Evolutionary conservation across 768 basidiomycete species (phyloP).

Genomic region (Tephrocybe sp.): DNA sequence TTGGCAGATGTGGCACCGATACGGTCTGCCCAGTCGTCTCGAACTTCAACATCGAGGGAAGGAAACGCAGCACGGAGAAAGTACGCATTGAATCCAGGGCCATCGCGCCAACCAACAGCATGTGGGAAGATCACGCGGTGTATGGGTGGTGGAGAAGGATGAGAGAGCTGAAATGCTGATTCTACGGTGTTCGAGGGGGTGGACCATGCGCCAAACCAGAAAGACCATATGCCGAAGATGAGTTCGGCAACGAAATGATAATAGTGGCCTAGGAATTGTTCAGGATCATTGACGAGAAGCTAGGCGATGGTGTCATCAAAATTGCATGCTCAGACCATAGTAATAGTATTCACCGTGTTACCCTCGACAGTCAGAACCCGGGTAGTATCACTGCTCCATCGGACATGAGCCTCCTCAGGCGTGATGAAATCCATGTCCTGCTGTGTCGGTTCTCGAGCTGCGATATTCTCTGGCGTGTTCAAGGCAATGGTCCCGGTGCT

Average conservation of each 20-base stretch:
- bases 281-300: constrained; percentile 67
- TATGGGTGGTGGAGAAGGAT: constrained; percentile 47
- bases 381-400: constrained; percentile 56
- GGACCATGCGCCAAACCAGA: constrained; percentile 61
- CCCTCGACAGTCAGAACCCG: constrained; percentile 70
- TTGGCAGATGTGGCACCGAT: constrained; percentile 28
- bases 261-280: constrained; percentile 81
- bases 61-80: constrained; percentile 78
- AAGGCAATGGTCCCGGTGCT: constrained; percentile 62
- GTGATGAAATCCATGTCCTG: constrained; percentile 63
- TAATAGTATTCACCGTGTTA: constrained; percentile 64
- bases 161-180: constrained; percentile 10
- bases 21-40: constrained; percentile 74
- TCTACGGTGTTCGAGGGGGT: constrained; percentile 18
- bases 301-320: too few species aligned
- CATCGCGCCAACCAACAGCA: constrained; percentile 70
- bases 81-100: constrained; percentile 74
- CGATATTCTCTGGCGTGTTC: constrained; percentile 64
- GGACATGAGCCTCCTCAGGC: constrained; percentile 53
- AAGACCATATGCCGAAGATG: constrained; percentile 71
- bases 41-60: constrained; percentile 62
- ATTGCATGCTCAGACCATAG: too few species aligned
- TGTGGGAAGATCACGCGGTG: constrained; percentile 74
- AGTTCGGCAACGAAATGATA: constrained; percentile 88
- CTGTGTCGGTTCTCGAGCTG: constrained; percentile 63